Percentiles rank a stretch among this genome's conserved stretches.
Evolutionary conservation across 169 alveolate species (phyloP).

Genomic region (Cryptosporidium canis): DNA sequence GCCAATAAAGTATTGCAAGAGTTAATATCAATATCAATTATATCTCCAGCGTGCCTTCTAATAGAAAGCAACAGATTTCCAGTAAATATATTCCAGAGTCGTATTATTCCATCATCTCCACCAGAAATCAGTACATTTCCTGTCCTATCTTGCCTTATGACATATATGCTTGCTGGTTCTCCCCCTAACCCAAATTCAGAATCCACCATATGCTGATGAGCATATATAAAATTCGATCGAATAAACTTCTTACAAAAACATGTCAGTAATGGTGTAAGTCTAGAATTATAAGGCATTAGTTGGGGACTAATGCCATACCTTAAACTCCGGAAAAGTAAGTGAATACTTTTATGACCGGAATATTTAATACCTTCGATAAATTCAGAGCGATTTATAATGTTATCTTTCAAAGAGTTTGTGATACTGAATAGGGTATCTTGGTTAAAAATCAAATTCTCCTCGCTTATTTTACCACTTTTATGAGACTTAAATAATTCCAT

Average conservation of each 20-base stretch:
- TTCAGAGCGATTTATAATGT: neutral
- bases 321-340: neutral
- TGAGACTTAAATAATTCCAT: neutral
- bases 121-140: constrained; percentile 85
- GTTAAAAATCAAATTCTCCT: constrained; percentile 24
- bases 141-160: constrained; percentile 73
- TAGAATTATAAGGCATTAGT: neutral
- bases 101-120: constrained; percentile 83
- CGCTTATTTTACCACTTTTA: neutral
- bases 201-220: constrained; percentile 64
- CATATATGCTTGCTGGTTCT: constrained; percentile 63
- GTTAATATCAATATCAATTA: constrained; percentile 79
- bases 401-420: neutral
- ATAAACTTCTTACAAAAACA: neutral
- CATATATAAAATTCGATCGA: constrained; percentile 6
- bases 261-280: neutral
- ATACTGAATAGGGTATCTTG: constrained; percentile 2
- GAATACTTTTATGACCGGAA: neutral
- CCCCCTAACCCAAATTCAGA: constrained; percentile 69
- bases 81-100: constrained; percentile 80
- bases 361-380: neutral
- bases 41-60: constrained; percentile 81
- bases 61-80: constrained; percentile 80
- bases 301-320: neutral
- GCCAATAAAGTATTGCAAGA: constrained; percentile 79